Base-by-base conservation (phyloP, 192 early-diverging fungal species). In the Phycomyces nitens region DNA sequence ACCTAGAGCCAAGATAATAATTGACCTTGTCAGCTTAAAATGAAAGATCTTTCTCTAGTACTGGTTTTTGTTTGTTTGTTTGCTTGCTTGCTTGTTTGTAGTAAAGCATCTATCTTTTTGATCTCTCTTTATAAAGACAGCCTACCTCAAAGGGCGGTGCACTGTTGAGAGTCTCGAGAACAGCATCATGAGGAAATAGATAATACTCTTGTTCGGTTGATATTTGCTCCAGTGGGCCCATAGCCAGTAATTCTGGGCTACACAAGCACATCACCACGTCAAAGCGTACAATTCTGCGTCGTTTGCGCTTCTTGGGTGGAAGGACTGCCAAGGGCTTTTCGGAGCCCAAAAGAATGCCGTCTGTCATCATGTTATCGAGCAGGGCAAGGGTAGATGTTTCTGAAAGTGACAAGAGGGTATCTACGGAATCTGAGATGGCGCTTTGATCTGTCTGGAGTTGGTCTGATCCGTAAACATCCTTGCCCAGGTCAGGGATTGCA, bases 161-260 rank as follows among this genome's bases (percentile, higher is more conserved):
- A 50, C 55, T 44, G 24, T 69, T 66, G 23, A 60, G 42, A 7
- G 70, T 53, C 23, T 82, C 82, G 3, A 85, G 39, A 16, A 82
- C 72, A 43, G 83, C 75, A 49, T 83, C 77, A 24, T 71, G 70
- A 11, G 86, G 86, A 34, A 88, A 72, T 16, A 73, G 53, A 49
- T 80, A 83, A 26, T 59, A 59, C 15, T 29, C 41, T 15, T 47
- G 44, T 14, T 47, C 15, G 12, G 44, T 3, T 3, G 44, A 47
- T 18, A 47, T 66, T 55, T n/a, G 44, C 5, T 21, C 27, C 64
- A 52, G 56, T 18, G 3, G 50, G 53, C 8, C 21, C 44, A 24
- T 60, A 18, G 23, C 43, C 43, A 50, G 50, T 22, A 61, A 27
- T 57, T 14, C 54, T 57, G 18, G 52, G 7, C 29, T 34, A 34